Conservation (phyloP, 805 yeast species). For the Kodamaea restingae region DNA sequence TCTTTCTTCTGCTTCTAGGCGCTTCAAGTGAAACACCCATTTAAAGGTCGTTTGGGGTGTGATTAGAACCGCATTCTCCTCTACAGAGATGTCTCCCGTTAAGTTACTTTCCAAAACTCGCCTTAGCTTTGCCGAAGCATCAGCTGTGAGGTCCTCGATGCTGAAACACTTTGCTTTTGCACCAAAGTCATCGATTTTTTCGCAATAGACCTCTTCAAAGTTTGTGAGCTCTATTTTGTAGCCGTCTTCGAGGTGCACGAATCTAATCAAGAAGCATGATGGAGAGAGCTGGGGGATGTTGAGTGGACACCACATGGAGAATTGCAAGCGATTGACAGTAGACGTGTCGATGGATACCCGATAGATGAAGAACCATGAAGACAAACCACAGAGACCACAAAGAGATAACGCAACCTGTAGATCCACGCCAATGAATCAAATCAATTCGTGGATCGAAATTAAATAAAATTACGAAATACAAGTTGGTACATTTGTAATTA, state of each 20-base stretch:
- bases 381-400: too few relatives aligned
- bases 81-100: not conserved
- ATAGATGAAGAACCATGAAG: too few relatives aligned
- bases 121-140: conserved; percentile 9
- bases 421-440: too few relatives aligned
- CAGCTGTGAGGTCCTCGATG: conserved; percentile 20
- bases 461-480: too few relatives aligned
- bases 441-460: too few relatives aligned
- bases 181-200: conserved; percentile 15
- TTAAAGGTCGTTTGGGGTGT: conserved; percentile 10
- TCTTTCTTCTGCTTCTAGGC: conserved; percentile 8
- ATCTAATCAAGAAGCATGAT: conserved; percentile 15
- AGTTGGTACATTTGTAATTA: too few relatives aligned
- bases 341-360: too few relatives aligned
- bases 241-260: conserved; percentile 6
- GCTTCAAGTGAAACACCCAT: conserved; percentile 21
- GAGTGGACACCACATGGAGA: too few relatives aligned
- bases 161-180: conserved; percentile 22
- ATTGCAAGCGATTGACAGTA: too few relatives aligned
- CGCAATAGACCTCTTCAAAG: conserved; percentile 26
- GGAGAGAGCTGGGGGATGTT: not conserved
- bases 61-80: not conserved
- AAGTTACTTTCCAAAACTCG: conserved; percentile 13
- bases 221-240: conserved; percentile 26
- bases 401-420: too few relatives aligned